Evolutionary conservation across 371 early-diverging fungal species (phyloP), one percentile per base, ranked within the genome.

Genomic region (Actinomortierella ambigua): DNA sequence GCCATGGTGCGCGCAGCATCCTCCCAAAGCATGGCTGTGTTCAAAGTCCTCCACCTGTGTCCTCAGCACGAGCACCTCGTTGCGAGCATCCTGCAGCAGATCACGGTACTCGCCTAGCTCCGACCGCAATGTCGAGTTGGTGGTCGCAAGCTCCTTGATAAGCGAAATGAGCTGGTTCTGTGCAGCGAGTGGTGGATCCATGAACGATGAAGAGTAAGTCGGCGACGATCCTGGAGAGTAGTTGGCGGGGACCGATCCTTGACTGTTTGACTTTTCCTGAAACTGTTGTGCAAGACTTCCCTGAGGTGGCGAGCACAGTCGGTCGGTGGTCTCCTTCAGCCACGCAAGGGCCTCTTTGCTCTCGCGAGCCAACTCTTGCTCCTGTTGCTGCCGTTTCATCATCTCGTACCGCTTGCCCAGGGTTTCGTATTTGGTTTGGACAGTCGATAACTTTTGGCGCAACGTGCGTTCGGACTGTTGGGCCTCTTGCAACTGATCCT

Each of bases 131-230:
- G 82, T 82, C 24, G 66, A 61, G 40, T 82, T 82, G 29, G 82
- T 76, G 7, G 73, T 63, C 20, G 82, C 73, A 4, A 85, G 75
- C 56, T 85, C 85, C 48, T 75, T 80, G 57, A 83, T 79, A 22
- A 85, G 58, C 13, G 69, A 57, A 15, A 81, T 73, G 42, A 82
- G 65, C 41, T 76, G 73, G 28, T 71, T 65, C 40, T 78, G 76
- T 1, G 79, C 77, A 11, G 76, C 79, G n/a, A 73, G 51, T 11
- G 75, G 75, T 15, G 75, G 75, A 20, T 73, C 75, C 22, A 66
- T 67, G 28, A 63, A 63, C 9, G 75, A 73, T 13, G 75, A 67
- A 6, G 61, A 63, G 28, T 73, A 67, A n/a, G 75, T 67, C 1
- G 75, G 75, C 9, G 75, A 73, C 13, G 67, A 60, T 7, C 67